Percentiles rank a stretch among this genome's conserved stretches.
Conservation (phyloP, 352 stramenopile species). For the Phytopythium mirpurense region DNA sequence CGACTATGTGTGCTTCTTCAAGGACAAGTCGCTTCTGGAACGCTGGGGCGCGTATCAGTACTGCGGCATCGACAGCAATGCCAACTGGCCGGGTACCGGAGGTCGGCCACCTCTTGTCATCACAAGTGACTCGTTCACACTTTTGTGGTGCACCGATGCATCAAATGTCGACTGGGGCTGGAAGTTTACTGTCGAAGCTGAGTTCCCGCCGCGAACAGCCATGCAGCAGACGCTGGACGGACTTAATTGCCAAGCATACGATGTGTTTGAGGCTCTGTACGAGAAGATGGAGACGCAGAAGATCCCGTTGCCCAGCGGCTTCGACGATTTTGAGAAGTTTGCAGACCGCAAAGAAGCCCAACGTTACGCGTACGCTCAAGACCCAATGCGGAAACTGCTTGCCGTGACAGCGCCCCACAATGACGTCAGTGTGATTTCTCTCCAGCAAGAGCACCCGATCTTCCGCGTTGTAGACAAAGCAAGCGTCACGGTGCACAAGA, state of each 20-base stretch:
- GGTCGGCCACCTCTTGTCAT: conserved; percentile 69
- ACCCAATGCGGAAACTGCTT: conserved; percentile 28
- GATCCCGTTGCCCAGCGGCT: conserved; percentile 33
- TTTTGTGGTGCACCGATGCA: conserved; percentile 81
- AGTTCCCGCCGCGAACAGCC: conserved; percentile 43
- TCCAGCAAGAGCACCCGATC: conserved; percentile 1
- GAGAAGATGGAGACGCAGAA: conserved; percentile 48
- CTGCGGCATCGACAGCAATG: conserved; percentile 49
- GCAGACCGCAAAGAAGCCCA: conserved; percentile 3
- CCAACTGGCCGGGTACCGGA: conserved; percentile 77
- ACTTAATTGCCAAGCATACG: conserved; percentile 50
- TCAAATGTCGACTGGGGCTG: conserved; percentile 89
- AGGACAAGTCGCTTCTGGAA: conserved; percentile 63
- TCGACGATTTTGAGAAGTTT: conserved; percentile 43
- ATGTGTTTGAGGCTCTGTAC: conserved; percentile 66
- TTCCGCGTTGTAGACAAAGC: conserved; percentile 27
- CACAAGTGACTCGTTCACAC: conserved; percentile 61
- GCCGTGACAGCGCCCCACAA: not conserved
- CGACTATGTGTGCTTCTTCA: conserved; percentile 86
- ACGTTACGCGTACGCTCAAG: conserved; percentile 7
- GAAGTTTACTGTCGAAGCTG: conserved; percentile 69
- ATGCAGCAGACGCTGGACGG: conserved; percentile 47
- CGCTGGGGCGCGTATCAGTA: conserved; percentile 64
- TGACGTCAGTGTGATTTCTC: not conserved
- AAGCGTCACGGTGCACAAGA: conserved; percentile 20